A percentile compares a stretch with the other conserved stretches of the same genome.
phyloP scores from a whole-genome alignment of 371 early-diverging fungal genomes.

The Zancudomyces culisetae region DNA sequence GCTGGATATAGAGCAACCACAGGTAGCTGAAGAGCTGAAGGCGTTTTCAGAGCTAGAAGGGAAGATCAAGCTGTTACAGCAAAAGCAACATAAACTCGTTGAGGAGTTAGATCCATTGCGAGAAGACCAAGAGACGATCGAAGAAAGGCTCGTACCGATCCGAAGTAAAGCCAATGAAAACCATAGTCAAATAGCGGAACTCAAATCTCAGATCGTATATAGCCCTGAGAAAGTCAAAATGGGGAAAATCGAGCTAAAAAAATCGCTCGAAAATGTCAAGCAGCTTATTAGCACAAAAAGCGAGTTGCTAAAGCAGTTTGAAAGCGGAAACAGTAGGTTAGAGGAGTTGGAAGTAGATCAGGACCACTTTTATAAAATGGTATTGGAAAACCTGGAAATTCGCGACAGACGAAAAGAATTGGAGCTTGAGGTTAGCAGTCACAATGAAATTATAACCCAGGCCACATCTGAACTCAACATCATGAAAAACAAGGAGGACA shows the following conservation, averaged over 20 bases:
- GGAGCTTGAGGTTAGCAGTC: background rate
- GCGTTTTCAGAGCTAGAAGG: background rate
- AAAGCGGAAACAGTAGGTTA: background rate
- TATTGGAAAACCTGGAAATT: background rate
- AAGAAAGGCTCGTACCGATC: conserved; percentile 25
- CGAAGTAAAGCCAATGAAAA: conserved; percentile 22
- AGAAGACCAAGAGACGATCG: conserved; percentile 6
- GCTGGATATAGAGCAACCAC: conserved; percentile 1
- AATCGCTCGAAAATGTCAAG: conserved; percentile 18
- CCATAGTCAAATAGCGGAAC: conserved; percentile 25
- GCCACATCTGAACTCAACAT: background rate
- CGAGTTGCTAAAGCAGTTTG: conserved; percentile 4
- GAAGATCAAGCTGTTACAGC: conserved; percentile 5
- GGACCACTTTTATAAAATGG: background rate
- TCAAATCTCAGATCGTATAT: conserved; percentile 33
- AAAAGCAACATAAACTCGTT: background rate
- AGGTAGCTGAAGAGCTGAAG: background rate
- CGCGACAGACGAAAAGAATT: background rate
- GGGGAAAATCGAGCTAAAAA: conserved; percentile 32
- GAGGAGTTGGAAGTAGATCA: background rate
- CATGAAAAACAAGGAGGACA: background rate
- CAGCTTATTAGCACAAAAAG: conserved; percentile 18
- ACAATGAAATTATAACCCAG: background rate
- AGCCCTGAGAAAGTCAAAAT: conserved; percentile 42
- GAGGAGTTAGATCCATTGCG: conserved; percentile 7